Percentiles rank a stretch among this genome's conserved stretches.
Conservation (phyloP, 2,329 filamentous ascomycete species). For the Diaporthe batatas region DNA sequence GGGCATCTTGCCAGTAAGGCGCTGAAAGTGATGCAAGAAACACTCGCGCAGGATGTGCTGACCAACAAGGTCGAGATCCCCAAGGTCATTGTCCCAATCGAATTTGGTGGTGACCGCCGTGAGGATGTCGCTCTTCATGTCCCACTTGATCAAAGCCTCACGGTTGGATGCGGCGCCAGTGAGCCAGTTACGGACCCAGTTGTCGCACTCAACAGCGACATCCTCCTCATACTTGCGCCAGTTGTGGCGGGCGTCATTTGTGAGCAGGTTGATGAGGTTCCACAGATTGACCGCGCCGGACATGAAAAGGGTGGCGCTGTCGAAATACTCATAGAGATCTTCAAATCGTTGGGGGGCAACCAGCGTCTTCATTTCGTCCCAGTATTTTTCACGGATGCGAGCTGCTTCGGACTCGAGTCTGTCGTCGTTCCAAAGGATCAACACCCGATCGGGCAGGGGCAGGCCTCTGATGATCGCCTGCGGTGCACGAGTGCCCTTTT, state of each 20-base stretch:
- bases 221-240: slow-evolving; percentile 46
- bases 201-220: slow-evolving; percentile 47
- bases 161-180: slow-evolving; percentile 32
- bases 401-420: slow-evolving; percentile 28
- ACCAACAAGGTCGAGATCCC: slow-evolving; percentile 36
- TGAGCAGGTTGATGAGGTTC: slow-evolving; percentile 58
- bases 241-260: slow-evolving; percentile 56
- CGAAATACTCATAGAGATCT: slow-evolving; percentile 63
- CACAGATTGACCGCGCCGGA: slow-evolving; percentile 63
- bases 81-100: slow-evolving; percentile 30
- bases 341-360: slow-evolving; percentile 51
- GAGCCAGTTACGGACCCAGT: slow-evolving; percentile 44
- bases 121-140: slow-evolving; percentile 36
- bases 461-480: slow-evolving; percentile 23
- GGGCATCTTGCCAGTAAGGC: slow-evolving; percentile 32
- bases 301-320: slow-evolving; percentile 61
- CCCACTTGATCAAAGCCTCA: slow-evolving; percentile 33
- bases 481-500: slow-evolving; percentile 27
- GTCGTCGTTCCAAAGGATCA: slow-evolving; percentile 33
- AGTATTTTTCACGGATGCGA: slow-evolving; percentile 53
- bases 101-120: slow-evolving; percentile 29
- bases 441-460: slow-evolving; percentile 10
- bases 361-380: slow-evolving; percentile 54
- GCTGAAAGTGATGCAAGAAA: slow-evolving; percentile 30
- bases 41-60: slow-evolving; percentile 37